Base-by-base conservation (phyloP, 2,329 filamentous ascomycete species). In the Colletotrichum sidae region DNA sequence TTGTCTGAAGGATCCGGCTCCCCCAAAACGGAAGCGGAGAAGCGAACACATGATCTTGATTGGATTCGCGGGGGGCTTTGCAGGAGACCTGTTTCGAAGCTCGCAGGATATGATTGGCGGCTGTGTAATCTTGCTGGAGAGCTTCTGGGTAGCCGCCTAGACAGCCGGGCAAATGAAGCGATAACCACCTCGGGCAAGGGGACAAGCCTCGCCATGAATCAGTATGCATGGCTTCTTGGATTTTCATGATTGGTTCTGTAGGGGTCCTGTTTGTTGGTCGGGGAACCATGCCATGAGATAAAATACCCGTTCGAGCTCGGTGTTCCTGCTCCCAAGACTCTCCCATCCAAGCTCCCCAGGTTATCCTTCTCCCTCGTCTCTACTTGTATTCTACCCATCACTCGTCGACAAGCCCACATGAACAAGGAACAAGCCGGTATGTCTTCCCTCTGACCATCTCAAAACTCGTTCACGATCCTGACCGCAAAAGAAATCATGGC, bases 1-100 rank as follows among this genome's bases (percentile, higher is more conserved):
- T 60, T 34, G 10, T 37, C 42, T 50, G 37, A 64, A 64, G 60
- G 60, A 63, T 59, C 53, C 13, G 15, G 35, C 15, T 49, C 4
- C 49, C 55, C 47, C 6, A 50, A 60, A 35, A 9, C 49, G 60
- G 9, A 60, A 50, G 25, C 15, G 37, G 25, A 25, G 33, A 47
- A n/a, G 4, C 15, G 2, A 8, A 17, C 8, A 41, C 33, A 11
- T 9, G 15, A 15, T 9, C 12, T 11, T 4, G 7, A 17, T 3
- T 33, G 42, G 42, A 34, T 33, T 25, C 4, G 25, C 25, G 4
- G 9, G 12, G 17, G 8, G 17, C 37, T 12, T 17, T 15, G 39
- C 25, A 25, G 25, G 25, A 25, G 25, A 25, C 25, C 25, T 34
- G n/a, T 10, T 45, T n/a, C 10, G 9, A 17, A 38, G 8, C 25